Percentiles rank a stretch among this genome's conserved stretches.
Evolutionary conservation across 2,329 filamentous ascomycete genomes (phyloP).

Genomic region (Xylaria sp.): DNA sequence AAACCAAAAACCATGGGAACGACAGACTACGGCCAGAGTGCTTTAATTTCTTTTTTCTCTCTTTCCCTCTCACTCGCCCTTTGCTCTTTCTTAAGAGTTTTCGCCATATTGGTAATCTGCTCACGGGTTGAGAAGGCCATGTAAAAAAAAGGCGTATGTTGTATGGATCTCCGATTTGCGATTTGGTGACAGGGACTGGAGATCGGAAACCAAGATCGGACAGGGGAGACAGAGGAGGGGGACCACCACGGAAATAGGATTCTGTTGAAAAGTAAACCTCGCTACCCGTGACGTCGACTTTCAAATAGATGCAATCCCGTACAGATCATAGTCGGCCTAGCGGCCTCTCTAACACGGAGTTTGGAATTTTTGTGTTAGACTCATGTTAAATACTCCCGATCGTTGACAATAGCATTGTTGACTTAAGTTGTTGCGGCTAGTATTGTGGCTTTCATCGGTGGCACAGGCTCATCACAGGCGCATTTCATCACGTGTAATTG

Average conservation of each 20-base stretch:
- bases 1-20: neutral
- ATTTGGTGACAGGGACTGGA: constrained; percentile 36
- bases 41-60: constrained; percentile 3
- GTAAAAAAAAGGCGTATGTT: constrained; percentile 13
- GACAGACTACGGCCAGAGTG: neutral
- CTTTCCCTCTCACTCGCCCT: neutral
- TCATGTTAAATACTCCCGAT: neutral
- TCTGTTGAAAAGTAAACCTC: constrained; percentile 29
- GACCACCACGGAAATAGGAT: constrained; percentile 45
- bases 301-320: neutral
- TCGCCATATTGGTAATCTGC: constrained; percentile 23
- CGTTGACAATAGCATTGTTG: neutral
- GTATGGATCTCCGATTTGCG: constrained; percentile 34
- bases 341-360: neutral
- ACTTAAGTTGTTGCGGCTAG: neutral
- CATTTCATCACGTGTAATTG: constrained; percentile 24
- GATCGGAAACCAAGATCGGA: constrained; percentile 44
- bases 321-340: neutral
- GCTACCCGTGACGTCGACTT: constrained; percentile 35
- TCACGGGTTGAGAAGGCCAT: constrained; percentile 22
- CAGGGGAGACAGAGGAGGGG: constrained; percentile 8
- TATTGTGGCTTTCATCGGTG: constrained; percentile 2
- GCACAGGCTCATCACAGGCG: constrained; percentile 11
- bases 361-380: neutral
- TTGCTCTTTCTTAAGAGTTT: constrained; percentile 7